Evolutionary conservation across 129 eudicot species (phyloP).

Genomic region (Silybum marianum): DNA sequence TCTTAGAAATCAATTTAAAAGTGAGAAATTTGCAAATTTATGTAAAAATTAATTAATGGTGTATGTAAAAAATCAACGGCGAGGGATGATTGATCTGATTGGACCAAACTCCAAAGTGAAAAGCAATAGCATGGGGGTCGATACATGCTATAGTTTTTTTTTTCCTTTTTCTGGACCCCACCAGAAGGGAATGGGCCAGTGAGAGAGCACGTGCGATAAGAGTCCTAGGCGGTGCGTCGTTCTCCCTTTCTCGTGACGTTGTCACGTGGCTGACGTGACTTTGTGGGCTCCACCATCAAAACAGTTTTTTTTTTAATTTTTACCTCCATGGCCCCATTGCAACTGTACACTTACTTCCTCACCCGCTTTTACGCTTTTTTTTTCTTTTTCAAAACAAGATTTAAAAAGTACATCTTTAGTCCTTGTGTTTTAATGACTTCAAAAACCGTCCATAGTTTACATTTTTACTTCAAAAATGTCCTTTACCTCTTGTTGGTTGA

Average conservation of each 20-base stretch:
- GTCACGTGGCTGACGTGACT: constrained; percentile 41
- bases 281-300: constrained; percentile 16
- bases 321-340: too few species aligned
- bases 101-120: constrained; percentile 31
- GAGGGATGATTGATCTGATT: background rate
- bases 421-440: background rate
- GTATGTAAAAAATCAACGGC: too few species aligned
- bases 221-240: constrained; percentile 35
- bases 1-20: too few species aligned
- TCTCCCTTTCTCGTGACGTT: constrained; percentile 40
- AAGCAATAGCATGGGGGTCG: constrained; percentile 26
- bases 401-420: background rate
- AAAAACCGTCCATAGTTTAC: background rate
- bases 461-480: background rate
- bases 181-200: constrained; percentile 33
- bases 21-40: too few species aligned
- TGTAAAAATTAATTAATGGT: too few species aligned
- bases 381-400: too few species aligned
- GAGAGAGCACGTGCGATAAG: constrained; percentile 39
- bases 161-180: constrained; percentile 16
- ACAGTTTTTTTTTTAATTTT: constrained; percentile 21
- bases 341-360: constrained; percentile 8
- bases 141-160: background rate
- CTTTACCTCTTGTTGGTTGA: background rate
- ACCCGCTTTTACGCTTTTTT: constrained; percentile 8